phyloP scores from a whole-genome alignment of 208 protist species.

The Trypanosoma lewisi region DNA sequence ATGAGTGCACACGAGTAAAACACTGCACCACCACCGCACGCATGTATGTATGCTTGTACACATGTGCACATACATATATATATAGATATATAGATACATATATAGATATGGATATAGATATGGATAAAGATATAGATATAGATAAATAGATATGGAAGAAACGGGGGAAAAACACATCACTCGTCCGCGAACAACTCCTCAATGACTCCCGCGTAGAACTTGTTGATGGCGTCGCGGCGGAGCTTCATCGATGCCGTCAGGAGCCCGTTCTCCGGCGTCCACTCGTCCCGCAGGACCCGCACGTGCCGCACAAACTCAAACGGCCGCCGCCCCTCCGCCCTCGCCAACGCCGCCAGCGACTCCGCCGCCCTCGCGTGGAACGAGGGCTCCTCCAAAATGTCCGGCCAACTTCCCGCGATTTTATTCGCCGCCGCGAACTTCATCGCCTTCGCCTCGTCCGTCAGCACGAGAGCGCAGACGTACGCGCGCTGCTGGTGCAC shows the following conservation, averaged over 20 bases:
- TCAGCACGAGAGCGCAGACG: slow-evolving; percentile 59
- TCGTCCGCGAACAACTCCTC: slow-evolving; percentile 49
- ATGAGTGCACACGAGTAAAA: no score
- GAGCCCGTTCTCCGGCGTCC: slow-evolving; percentile 75
- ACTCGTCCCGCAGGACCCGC: slow-evolving; percentile 62
- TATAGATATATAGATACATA: no score
- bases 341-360: slow-evolving; percentile 43
- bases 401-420: neutral
- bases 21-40: neutral
- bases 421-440: slow-evolving; percentile 18
- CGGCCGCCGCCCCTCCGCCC: slow-evolving; percentile 22
- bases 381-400: slow-evolving; percentile 11
- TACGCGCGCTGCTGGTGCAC: slow-evolving; percentile 64
- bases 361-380: slow-evolving; percentile 52
- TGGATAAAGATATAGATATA: no score
- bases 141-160: no score
- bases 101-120: no score
- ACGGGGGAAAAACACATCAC: no score
- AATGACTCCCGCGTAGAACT: slow-evolving; percentile 54
- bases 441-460: slow-evolving; percentile 27
- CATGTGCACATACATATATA: no score
- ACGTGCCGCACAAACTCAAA: slow-evolving; percentile 72
- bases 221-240: slow-evolving; percentile 40
- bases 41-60: slow-evolving; percentile 19
- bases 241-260: slow-evolving; percentile 77